Base-by-base conservation (phyloP, 1,284 basidiomycete species). In the Bondarzewia mesenterica region DNA sequence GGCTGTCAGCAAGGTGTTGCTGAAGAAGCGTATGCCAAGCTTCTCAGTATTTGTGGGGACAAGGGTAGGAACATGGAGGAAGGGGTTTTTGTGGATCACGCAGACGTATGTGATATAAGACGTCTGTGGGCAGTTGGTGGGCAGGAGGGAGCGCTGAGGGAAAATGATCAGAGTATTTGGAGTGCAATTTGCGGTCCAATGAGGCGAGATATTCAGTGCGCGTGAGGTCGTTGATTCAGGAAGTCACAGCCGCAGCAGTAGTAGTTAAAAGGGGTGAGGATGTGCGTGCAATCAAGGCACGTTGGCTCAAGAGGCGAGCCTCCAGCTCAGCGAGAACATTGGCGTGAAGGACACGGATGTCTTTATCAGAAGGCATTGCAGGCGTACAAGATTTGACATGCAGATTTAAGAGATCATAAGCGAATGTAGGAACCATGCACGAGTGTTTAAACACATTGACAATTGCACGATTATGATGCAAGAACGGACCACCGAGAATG, bases 401-500 rank as follows among this genome's bases (percentile, higher is more conserved):
- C 7, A 47, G 42, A 47, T 7, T 46, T 2, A 57, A 18, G 0
- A 66, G 18, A 43, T 67, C 59, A 46, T 55, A 61, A 4, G 50
- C 48, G 2, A 47, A 43, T 1, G 41, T 16, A 54, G 52, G 7
- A 58, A 52, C 43, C 57, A 57, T 3, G 63, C 58, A 5, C 52
- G n/a, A 44, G 1, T 43, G 29, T 3, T 54, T 35, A 16, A 53
- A 41, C 29, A 64, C 57, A 27, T 61, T 52, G 3, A 64, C 52
- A 35, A 64, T 54, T n/a, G n/a, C n/a, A n/a, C 51, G 47, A 48
- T 63, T 56, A 10, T 47, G 26, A 7, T 40, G 3, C 7, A 64
- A 50, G 47, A 62, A 64, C 44, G 60, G 57, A 16, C 59, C 51
- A 53, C 64, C 61, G 5, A 65, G 52, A 14, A 66, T 49, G 3